Percentiles rank a stretch among this genome's conserved stretches.
These are phyloP conservation scores for Pyricularia grisea DNA, from an alignment of 2,329 filamentous ascomycete genomes.

Conservation along the genomic window DNA sequence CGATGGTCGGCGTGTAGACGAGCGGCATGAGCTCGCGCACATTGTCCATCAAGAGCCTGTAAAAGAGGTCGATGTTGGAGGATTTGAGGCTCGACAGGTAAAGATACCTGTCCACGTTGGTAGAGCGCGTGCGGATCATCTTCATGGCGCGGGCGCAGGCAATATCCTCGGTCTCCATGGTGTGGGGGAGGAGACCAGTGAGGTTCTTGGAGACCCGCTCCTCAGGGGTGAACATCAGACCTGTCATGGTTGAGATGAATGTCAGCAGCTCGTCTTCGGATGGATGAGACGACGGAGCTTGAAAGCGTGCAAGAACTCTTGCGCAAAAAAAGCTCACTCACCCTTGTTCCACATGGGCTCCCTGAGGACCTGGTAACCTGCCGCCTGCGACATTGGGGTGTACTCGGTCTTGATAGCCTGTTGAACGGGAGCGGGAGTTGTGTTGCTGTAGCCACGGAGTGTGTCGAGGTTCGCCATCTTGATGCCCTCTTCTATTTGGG, in stretches of 20 bases:
- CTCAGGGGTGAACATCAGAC: slow-evolving; percentile 55
- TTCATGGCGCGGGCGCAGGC: slow-evolving; percentile 60
- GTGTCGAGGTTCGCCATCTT: slow-evolving; percentile 51
- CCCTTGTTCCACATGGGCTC: slow-evolving; percentile 60
- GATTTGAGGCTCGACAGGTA: slow-evolving; percentile 70
- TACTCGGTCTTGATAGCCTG: slow-evolving; percentile 46
- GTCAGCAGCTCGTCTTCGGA: not conserved
- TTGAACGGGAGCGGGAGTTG: slow-evolving; percentile 43
- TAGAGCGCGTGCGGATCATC: slow-evolving; percentile 61
- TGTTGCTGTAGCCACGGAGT: slow-evolving; percentile 48
- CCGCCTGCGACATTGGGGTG: slow-evolving; percentile 38
- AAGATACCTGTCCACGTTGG: slow-evolving; percentile 71
- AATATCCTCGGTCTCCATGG: slow-evolving; percentile 49
- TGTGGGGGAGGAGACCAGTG: slow-evolving; percentile 55
- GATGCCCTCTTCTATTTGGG: slow-evolving; percentile 49
- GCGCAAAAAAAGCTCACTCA: slow-evolving; percentile 20
- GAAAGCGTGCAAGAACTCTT: not conserved
- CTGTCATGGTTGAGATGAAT: slow-evolving; percentile 23
- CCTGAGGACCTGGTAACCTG: slow-evolving; percentile 51
- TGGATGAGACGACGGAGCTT: not conserved
- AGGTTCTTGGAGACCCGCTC: slow-evolving; percentile 56
- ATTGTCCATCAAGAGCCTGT: slow-evolving; percentile 69
- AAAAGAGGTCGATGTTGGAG: slow-evolving; percentile 69
- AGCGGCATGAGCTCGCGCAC: slow-evolving; percentile 70
- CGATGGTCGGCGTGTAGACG: slow-evolving; percentile 85